Conservation (phyloP, 2,329 filamentous ascomycete genomes). For the Ceratocystis huliohia region DNA sequence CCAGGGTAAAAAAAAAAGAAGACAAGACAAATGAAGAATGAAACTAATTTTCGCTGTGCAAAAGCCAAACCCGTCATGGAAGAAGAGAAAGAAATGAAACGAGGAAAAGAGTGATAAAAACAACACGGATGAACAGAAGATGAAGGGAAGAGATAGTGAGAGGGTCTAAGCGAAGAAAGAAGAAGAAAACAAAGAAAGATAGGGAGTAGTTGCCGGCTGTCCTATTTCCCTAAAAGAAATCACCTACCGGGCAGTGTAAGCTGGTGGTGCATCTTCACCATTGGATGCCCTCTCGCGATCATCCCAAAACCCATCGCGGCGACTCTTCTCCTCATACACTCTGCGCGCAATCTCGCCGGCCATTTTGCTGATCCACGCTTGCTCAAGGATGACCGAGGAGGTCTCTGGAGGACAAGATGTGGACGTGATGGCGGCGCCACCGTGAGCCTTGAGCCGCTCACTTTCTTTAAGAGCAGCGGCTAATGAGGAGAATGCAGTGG, state of each 20-base stretch:
- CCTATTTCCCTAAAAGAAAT: neutral
- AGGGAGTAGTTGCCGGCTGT: neutral
- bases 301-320: conserved; percentile 40
- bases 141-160: neutral
- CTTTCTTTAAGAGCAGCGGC: conserved; percentile 16
- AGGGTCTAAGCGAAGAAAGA: neutral
- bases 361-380: conserved; percentile 87
- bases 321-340: conserved; percentile 73
- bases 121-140: neutral
- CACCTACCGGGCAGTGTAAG: conserved; percentile 38
- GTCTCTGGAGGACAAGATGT: conserved; percentile 32
- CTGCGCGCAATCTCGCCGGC: conserved; percentile 79
- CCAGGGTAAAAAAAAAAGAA: neutral
- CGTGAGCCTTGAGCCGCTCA: conserved; percentile 23
- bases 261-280: conserved; percentile 43
- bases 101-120: neutral
- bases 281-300: conserved; percentile 28
- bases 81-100: neutral
- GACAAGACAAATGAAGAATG: neutral
- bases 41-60: neutral
- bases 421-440: neutral
- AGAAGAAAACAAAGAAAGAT: neutral
- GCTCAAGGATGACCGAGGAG: conserved; percentile 54
- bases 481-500: conserved; percentile 23
- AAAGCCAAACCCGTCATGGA: conserved; percentile 8